phyloP scores from a whole-genome alignment of 805 yeast genomes.

The Tetrapisispora phaffii region DNA sequence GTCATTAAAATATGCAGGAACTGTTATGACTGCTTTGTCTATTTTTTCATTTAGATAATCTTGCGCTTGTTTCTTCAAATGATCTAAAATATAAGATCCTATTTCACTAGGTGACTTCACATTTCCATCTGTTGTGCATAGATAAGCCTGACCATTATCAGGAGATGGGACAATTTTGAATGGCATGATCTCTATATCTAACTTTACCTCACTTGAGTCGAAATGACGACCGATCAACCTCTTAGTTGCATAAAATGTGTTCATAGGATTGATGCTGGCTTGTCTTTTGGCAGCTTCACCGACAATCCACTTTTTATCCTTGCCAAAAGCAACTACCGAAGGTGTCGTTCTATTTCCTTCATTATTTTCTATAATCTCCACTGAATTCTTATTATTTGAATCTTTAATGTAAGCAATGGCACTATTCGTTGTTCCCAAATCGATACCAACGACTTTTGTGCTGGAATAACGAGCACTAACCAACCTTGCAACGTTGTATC shows the following conservation, averaged over 20 bases:
- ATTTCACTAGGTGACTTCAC: conserved; percentile 61
- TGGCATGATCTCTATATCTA: conserved; percentile 54
- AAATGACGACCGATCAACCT: conserved; percentile 68
- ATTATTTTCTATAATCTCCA: conserved; percentile 62
- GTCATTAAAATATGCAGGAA: conserved; percentile 78
- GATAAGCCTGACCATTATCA: conserved; percentile 61
- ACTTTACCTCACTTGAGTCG: conserved; percentile 59
- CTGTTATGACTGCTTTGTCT: conserved; percentile 71
- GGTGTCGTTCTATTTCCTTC: conserved; percentile 73
- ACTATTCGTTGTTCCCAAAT: conserved; percentile 77
- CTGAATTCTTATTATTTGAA: conserved; percentile 46
- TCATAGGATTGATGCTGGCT: conserved; percentile 62
- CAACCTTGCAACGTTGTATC: not conserved
- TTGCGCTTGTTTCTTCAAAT: conserved; percentile 61
- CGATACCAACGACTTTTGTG: conserved; percentile 57
- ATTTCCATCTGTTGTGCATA: conserved; percentile 32
- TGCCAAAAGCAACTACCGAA: conserved; percentile 60
- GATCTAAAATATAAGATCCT: conserved; percentile 52
- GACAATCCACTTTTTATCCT: conserved; percentile 35
- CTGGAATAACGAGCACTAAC: not conserved
- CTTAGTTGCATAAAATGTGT: conserved; percentile 75
- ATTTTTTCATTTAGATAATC: conserved; percentile 42
- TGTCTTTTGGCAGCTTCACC: conserved; percentile 74
- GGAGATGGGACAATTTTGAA: conserved; percentile 47
- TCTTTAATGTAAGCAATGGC: conserved; percentile 53